phyloP scores from a whole-genome alignment of 2,329 filamentous ascomycete genomes.

The Paramyrothecium roridum region DNA sequence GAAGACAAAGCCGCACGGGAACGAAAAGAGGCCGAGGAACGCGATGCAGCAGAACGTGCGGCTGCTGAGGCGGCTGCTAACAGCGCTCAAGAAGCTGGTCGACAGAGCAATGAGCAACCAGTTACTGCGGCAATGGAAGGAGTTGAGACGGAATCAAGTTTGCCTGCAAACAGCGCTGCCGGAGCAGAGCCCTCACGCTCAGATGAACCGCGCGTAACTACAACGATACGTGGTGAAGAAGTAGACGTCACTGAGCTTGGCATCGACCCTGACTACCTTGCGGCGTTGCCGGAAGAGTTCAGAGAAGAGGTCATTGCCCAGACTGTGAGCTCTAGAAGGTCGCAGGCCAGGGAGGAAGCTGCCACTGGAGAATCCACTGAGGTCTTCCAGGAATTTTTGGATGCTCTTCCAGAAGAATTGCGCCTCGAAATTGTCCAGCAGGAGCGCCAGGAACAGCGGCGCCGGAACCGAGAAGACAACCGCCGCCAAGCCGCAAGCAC shows the following conservation, averaged over 20 bases:
- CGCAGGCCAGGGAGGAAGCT: constrained; percentile 67
- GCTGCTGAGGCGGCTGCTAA: constrained; percentile 54
- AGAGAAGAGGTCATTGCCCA: constrained; percentile 94
- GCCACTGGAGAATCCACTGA: constrained; percentile 73
- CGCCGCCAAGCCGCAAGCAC: constrained; percentile 60
- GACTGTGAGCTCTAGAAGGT: constrained; percentile 78
- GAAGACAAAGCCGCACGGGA: constrained; percentile 65
- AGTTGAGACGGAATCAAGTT: constrained; percentile 52
- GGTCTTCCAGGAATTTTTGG: constrained; percentile 89
- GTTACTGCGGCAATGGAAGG: constrained; percentile 67
- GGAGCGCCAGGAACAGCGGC: constrained; percentile 83
- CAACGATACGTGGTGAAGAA: constrained; percentile 80
- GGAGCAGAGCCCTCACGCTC: constrained; percentile 1
- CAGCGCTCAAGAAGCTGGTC: constrained; percentile 6
- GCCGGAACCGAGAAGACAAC: constrained; percentile 78
- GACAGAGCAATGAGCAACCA: constrained; percentile 5
- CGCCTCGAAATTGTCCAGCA: constrained; percentile 87
- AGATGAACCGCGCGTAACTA: constrained; percentile 61
- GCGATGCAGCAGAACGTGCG: constrained; percentile 54
- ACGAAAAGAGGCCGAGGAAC: constrained; percentile 69
- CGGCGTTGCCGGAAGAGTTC: constrained; percentile 95
- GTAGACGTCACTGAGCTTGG: constrained; percentile 92
- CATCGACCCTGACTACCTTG: constrained; percentile 91
- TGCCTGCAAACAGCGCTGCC: constrained; percentile 8
- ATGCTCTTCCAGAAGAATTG: constrained; percentile 86